Base-by-base conservation (phyloP, 495 filamentous ascomycete genomes). In the Penicillium bovifimosum region DNA sequence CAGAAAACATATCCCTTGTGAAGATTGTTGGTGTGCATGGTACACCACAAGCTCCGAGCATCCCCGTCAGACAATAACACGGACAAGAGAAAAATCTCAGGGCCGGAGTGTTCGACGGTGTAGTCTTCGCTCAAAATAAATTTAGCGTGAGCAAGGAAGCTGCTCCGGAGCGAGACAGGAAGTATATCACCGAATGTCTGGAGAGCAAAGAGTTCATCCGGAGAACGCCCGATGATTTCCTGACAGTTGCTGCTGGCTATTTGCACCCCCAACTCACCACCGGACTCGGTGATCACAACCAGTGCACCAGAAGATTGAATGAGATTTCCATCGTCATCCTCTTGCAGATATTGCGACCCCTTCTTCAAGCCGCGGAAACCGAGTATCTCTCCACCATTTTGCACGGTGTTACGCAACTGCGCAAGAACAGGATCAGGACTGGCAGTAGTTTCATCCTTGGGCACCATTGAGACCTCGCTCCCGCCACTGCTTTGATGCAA, bases 181-280 rank as follows among this genome's bases (percentile, higher is more conserved):
- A 96, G 65, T 24, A 96, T 86, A 33, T 87, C 79, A 35, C 79
- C 78, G 55, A 96, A 90, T 59, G 78, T 86, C 17, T 74, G 66
- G n/a, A 91, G 72, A 11, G 66, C 73, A 58, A 96, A 96, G 0
- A 96, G 76, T 20, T 92, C 75, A 60, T 79, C 77, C 0, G 90
- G 88, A 2, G 80, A 76, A 64, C 87, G 87, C 2, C 88, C 89
- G 34, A 92, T 85, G 24, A 96, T 78, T 2, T 74, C 69, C 43
- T 80, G 72, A 0, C 87, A 86, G 59, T 96, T 96, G 69, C 90
- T 87, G 74, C 90, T 95, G 31, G 80, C 90, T 35, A 87, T 75
- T 53, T 87, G 78, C 9, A 91, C 87, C 13, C 72, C 54, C 5
- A 91, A 74, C 17, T 75, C 76, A 10, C 81, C 83, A 39, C 83